These are phyloP conservation scores for Solidago caesia DNA, from an alignment of 129 eudicot genomes.

Conservation along the genomic window DNA sequence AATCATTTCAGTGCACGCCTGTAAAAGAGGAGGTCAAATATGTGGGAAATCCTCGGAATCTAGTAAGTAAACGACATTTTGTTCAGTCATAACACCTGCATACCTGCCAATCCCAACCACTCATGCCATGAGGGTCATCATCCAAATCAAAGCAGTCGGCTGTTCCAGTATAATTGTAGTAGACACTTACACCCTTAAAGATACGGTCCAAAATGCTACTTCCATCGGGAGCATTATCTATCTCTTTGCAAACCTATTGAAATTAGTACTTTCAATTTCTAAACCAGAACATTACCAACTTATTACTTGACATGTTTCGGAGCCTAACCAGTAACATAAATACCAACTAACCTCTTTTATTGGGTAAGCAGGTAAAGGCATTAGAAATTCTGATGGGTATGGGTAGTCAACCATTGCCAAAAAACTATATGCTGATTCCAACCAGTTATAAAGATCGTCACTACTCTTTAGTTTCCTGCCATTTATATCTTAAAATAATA, in stretches of 20 bases:
- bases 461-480: slow-evolving; percentile 62
- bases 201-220: slow-evolving; percentile 58
- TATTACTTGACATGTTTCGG: not conserved
- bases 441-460: slow-evolving; percentile 64
- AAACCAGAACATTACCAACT: not conserved
- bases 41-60: not conserved
- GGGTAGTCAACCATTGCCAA: slow-evolving; percentile 93
- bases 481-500: slow-evolving; percentile 8
- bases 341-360: slow-evolving; percentile 67
- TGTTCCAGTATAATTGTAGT: slow-evolving; percentile 76
- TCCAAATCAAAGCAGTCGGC: slow-evolving; percentile 74
- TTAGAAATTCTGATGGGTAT: slow-evolving; percentile 68
- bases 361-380: slow-evolving; percentile 93
- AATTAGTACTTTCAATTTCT: not conserved
- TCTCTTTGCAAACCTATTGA: slow-evolving; percentile 66
- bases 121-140: slow-evolving; percentile 89
- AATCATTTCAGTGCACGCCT: slow-evolving; percentile 99
- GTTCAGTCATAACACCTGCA: not conserved
- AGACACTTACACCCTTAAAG: slow-evolving; percentile 69
- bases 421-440: slow-evolving; percentile 77
- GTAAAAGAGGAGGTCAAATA: slow-evolving; percentile 5
- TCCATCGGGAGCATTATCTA: slow-evolving; percentile 58
- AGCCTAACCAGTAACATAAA: not conserved
- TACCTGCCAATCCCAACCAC: slow-evolving; percentile 98
- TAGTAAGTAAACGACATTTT: not conserved